Evolutionary conservation across 306 rosid genomes (phyloP).

Genomic region (Malus fusca): DNA sequence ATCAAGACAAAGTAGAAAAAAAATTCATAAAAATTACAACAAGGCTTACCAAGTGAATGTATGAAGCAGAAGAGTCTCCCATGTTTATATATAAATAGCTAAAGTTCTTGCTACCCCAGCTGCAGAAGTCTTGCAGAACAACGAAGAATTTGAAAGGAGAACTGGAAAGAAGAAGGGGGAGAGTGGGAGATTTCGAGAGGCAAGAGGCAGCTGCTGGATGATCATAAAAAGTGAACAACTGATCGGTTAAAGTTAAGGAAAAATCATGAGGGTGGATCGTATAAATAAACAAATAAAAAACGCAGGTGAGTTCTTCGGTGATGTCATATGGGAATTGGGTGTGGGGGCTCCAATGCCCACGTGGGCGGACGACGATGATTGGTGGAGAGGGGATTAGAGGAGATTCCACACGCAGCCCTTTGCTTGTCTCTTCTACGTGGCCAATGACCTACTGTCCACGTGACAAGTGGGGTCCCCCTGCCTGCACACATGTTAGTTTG

Average conservation of each 20-base stretch:
- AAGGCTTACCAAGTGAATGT: slow-evolving; percentile 67
- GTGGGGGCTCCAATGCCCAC: slow-evolving; percentile 55
- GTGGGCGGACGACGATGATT: slow-evolving; percentile 66
- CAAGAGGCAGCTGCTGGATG: background rate
- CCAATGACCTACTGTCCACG: slow-evolving; percentile 34
- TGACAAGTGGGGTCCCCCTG: slow-evolving; percentile 43
- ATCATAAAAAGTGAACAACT: background rate
- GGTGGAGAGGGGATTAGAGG: slow-evolving; percentile 76
- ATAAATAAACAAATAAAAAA: background rate
- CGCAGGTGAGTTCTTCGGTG: background rate
- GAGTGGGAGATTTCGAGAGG: background rate
- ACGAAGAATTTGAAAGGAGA: background rate
- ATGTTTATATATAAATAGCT: slow-evolving; percentile 13
- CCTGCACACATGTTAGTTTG: background rate
- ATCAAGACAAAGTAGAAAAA: background rate
- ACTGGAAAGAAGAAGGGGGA: background rate
- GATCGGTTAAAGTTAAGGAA: slow-evolving; percentile 14
- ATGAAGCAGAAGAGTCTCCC: slow-evolving; percentile 71
- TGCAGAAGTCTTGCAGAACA: background rate
- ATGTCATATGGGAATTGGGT: slow-evolving; percentile 2
- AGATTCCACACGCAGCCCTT: slow-evolving; percentile 40
- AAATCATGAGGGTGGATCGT: background rate
- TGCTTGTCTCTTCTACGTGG: slow-evolving; percentile 43
- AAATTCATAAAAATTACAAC: background rate
- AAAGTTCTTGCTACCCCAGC: background rate